A percentile compares a stretch with the other conserved stretches of the same genome.
Evolutionary conservation across 2,329 filamentous ascomycete species (phyloP).

Genomic region (Juglanconis sp.): DNA sequence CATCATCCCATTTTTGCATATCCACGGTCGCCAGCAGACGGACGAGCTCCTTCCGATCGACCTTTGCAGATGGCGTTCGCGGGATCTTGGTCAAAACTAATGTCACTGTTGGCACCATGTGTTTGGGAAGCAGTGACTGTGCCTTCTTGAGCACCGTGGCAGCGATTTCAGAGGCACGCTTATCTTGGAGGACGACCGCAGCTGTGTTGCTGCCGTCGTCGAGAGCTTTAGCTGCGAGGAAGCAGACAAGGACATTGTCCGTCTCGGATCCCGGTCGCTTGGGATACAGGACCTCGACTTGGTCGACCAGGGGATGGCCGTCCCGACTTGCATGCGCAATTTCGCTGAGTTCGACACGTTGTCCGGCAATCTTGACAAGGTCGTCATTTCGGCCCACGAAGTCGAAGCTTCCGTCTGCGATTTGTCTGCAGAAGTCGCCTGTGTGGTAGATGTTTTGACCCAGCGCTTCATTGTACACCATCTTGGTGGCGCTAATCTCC

Average conservation of each 20-base stretch:
- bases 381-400: slow-evolving; percentile 20
- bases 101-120: slow-evolving; percentile 34
- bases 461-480: neutral
- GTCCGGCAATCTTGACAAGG: slow-evolving; percentile 19
- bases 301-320: slow-evolving; percentile 31
- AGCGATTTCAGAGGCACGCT: neutral
- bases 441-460: slow-evolving; percentile 20
- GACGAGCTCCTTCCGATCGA: slow-evolving; percentile 29
- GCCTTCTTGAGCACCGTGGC: slow-evolving; percentile 12
- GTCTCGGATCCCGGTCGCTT: slow-evolving; percentile 26
- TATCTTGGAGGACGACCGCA: neutral
- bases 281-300: slow-evolving; percentile 33
- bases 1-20: neutral
- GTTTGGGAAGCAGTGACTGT: slow-evolving; percentile 18
- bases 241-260: slow-evolving; percentile 34
- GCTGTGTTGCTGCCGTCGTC: no score
- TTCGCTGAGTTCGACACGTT: slow-evolving; percentile 23
- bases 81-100: slow-evolving; percentile 30
- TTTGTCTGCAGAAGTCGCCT: slow-evolving; percentile 19
- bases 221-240: slow-evolving; percentile 25
- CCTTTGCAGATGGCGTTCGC: slow-evolving; percentile 33
- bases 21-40: neutral
- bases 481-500: slow-evolving; percentile 12
- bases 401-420: slow-evolving; percentile 18
- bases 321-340: slow-evolving; percentile 30